Percentiles rank a stretch among this genome's conserved stretches.
phyloP scores from a whole-genome alignment of 805 yeast genomes.

The Ogataea siamensis region DNA sequence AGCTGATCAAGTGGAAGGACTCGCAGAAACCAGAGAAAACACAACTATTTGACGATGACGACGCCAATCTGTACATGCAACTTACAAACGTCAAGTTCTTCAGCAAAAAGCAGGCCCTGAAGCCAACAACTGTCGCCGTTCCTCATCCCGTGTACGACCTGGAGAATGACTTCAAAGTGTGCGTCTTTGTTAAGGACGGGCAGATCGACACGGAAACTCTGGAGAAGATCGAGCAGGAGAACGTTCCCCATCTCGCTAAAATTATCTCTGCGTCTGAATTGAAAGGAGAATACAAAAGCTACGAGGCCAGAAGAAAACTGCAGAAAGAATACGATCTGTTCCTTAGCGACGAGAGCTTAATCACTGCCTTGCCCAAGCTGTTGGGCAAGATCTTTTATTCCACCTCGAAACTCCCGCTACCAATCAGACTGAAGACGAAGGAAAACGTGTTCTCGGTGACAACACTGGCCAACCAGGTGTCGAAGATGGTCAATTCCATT shows the following conservation, averaged over 20 bases:
- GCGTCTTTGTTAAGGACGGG: conserved; percentile 68
- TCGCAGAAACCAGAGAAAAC: conserved; percentile 35
- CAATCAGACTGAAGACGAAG: conserved; percentile 47
- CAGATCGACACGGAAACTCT: conserved; percentile 44
- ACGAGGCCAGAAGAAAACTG: conserved; percentile 80
- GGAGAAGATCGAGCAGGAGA: conserved; percentile 44
- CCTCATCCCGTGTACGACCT: conserved; percentile 45
- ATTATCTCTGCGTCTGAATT: conserved; percentile 72
- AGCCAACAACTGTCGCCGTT: conserved; percentile 50
- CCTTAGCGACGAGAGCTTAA: conserved; percentile 78
- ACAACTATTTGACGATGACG: conserved; percentile 61
- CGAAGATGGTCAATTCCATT: conserved; percentile 56
- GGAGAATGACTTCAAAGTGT: conserved; percentile 49
- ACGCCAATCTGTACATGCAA: conserved; percentile 55
- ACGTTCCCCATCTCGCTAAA: conserved; percentile 45
- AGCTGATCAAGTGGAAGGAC: conserved; percentile 59
- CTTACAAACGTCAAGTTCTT: conserved; percentile 65
- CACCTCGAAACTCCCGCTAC: conserved; percentile 61
- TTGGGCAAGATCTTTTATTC: conserved; percentile 78
- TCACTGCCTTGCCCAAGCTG: conserved; percentile 76
- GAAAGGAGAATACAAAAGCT: conserved; percentile 84
- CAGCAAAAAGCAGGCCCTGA: conserved; percentile 55
- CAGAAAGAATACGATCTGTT: conserved; percentile 68
- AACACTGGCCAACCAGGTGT: conserved; percentile 57
- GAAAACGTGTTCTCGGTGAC: conserved; percentile 38